phyloP scores from a whole-genome alignment of 2,329 filamentous ascomycete genomes.

The Penicillium oxalicum region DNA sequence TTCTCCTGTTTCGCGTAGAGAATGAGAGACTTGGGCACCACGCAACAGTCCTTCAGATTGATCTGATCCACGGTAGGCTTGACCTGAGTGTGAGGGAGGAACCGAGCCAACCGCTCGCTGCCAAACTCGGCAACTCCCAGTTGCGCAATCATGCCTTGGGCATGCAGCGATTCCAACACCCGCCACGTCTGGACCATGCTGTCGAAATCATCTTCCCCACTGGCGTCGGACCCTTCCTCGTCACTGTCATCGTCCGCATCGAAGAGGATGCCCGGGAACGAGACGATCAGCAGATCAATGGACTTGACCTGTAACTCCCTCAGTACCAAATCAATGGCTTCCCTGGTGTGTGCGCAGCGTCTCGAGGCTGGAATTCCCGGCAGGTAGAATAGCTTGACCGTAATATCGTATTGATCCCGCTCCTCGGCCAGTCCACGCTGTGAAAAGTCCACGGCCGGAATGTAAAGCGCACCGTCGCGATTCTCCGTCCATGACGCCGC shows the following conservation, averaged over 20 bases:
- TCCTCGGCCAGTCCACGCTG: constrained; percentile 72
- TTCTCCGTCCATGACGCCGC: constrained; percentile 62
- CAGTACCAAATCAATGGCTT: constrained; percentile 73
- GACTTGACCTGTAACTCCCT: constrained; percentile 69
- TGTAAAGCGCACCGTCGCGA: constrained; percentile 58
- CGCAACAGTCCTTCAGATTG: constrained; percentile 92
- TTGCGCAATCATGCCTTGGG: constrained; percentile 63
- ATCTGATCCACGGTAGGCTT: constrained; percentile 87
- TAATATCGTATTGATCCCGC: constrained; percentile 81
- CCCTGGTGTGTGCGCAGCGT: constrained; percentile 64
- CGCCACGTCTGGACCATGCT: constrained; percentile 62
- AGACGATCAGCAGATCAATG: constrained; percentile 84
- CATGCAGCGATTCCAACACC: constrained; percentile 66
- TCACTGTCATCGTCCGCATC: constrained; percentile 86
- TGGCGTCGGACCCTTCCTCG: constrained; percentile 55
- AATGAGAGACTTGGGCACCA: constrained; percentile 81
- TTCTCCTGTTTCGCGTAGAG: constrained; percentile 73
- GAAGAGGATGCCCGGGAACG: constrained; percentile 88
- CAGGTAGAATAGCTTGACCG: constrained; percentile 90
- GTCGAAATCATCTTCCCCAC: constrained; percentile 48
- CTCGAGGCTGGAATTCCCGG: constrained; percentile 60
- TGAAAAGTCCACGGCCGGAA: constrained; percentile 71
- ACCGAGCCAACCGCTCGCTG: constrained; percentile 69
- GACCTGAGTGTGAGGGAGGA: constrained; percentile 65
- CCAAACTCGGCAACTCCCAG: constrained; percentile 91